These are phyloP conservation scores for Solanum sejunctum DNA, from an alignment of 257 asterid genomes.

Conservation along the genomic window DNA sequence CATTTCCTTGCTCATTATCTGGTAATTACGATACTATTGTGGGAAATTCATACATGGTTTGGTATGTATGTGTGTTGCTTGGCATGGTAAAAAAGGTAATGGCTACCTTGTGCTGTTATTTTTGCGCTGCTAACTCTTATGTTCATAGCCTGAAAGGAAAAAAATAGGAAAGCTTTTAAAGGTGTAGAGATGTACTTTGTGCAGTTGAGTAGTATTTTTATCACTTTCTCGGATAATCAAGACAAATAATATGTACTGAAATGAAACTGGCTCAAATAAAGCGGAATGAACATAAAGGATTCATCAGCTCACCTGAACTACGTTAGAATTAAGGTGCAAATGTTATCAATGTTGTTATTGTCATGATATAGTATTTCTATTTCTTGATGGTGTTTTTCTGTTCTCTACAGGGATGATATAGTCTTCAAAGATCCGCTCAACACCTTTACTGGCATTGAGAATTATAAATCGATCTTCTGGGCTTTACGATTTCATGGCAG, in stretches of 20 bases:
- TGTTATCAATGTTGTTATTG: not conserved
- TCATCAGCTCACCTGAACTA: not conserved
- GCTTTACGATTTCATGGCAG: conserved; percentile 81
- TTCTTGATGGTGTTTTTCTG: not conserved
- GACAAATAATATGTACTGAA: not conserved
- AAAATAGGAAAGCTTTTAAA: not conserved
- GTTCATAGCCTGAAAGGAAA: not conserved
- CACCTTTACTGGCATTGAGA: conserved; percentile 68
- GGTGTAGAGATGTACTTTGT: not conserved
- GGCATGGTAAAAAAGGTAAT: not conserved
- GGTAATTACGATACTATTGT: not conserved
- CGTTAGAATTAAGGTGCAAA: not conserved
- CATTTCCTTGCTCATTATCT: not conserved
- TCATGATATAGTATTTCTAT: not conserved
- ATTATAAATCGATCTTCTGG: conserved; percentile 72
- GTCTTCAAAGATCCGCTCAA: conserved; percentile 72
- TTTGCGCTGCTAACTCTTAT: not conserved
- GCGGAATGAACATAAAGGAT: not conserved
- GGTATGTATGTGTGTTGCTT: not conserved
- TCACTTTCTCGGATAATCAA: not conserved
- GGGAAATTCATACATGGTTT: not conserved
- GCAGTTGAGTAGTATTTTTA: not conserved
- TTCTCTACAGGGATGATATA: conserved; percentile 63
- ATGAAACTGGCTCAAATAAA: not conserved
- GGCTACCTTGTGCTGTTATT: not conserved